Evolutionary conservation across 495 filamentous ascomycete genomes (phyloP).

Genomic region (Zalerion maritima): DNA sequence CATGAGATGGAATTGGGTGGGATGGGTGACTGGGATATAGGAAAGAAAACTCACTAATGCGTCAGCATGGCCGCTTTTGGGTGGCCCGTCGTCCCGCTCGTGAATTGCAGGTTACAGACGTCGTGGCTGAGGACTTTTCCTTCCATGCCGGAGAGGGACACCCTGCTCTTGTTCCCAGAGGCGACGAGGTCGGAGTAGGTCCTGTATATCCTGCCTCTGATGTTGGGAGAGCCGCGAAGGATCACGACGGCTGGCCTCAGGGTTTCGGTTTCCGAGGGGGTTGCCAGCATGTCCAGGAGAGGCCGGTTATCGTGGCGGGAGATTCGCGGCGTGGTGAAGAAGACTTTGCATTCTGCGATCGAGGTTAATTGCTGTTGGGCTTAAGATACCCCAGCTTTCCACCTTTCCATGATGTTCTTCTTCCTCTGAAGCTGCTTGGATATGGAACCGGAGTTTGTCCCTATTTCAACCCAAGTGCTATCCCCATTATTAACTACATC

Average conservation of each 20-base stretch:
- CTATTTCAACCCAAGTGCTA: too few relatives aligned
- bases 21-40: neutral
- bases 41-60: constrained; percentile 36
- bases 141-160: constrained; percentile 18
- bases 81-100: constrained; percentile 53
- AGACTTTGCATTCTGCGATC: constrained; percentile 35
- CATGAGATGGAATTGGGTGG: neutral
- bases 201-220: constrained; percentile 30
- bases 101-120: constrained; percentile 58
- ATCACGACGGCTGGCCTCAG: constrained; percentile 34
- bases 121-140: constrained; percentile 40
- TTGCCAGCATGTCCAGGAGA: constrained; percentile 35
- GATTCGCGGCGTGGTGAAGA: constrained; percentile 51
- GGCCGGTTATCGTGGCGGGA: constrained; percentile 39
- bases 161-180: constrained; percentile 21
- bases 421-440: too few relatives aligned
- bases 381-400: too few relatives aligned
- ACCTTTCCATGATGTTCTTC: too few relatives aligned
- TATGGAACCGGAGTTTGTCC: too few relatives aligned
- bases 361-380: too few relatives aligned
- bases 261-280: too few relatives aligned
- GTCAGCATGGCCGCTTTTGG: constrained; percentile 67
- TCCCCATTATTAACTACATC: too few relatives aligned
- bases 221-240: constrained; percentile 37
- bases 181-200: constrained; percentile 38